Evolutionary conservation across 2,329 filamentous ascomycete genomes (phyloP).

Genomic region (Sporothrix pseudoabietina): DNA sequence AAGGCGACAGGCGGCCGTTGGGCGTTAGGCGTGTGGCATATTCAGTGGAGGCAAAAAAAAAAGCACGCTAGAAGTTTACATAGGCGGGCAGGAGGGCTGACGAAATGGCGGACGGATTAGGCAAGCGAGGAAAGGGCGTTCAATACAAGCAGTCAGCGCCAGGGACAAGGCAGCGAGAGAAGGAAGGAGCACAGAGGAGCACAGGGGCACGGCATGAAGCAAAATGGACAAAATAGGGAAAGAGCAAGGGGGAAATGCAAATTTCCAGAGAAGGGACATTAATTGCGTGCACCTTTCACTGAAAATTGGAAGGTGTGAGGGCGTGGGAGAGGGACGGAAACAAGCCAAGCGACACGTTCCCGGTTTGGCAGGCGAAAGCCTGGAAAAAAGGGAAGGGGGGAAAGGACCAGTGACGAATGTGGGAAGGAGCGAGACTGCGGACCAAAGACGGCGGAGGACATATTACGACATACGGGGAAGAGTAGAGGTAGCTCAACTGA

Average conservation of each 20-base stretch:
- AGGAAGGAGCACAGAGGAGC: neutral
- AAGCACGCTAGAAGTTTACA: neutral
- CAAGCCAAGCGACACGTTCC: conserved; percentile 19
- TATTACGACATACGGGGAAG: neutral
- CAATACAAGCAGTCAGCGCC: conserved; percentile 16
- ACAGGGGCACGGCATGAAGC: neutral
- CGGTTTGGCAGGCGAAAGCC: conserved; percentile 12
- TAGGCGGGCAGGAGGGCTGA: conserved; percentile 4
- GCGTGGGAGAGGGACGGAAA: neutral
- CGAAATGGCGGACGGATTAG: conserved; percentile 25
- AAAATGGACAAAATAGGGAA: neutral
- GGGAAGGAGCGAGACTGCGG: conserved; percentile 3
- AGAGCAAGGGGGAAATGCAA: neutral
- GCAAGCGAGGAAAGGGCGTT: conserved; percentile 15
- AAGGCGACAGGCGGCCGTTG: neutral
- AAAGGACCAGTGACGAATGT: conserved; percentile 1
- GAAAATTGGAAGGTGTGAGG: neutral
- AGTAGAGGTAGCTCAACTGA: no score
- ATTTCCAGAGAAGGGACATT: neutral
- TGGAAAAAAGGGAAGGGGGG: neutral
- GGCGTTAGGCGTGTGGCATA: neutral
- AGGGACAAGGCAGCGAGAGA: neutral
- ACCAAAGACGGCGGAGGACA: neutral
- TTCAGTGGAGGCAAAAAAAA: neutral
- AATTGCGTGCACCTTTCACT: neutral